Evolutionary conservation across 495 filamentous ascomycete species (phyloP).

Genomic region (Aspergillus affinis): DNA sequence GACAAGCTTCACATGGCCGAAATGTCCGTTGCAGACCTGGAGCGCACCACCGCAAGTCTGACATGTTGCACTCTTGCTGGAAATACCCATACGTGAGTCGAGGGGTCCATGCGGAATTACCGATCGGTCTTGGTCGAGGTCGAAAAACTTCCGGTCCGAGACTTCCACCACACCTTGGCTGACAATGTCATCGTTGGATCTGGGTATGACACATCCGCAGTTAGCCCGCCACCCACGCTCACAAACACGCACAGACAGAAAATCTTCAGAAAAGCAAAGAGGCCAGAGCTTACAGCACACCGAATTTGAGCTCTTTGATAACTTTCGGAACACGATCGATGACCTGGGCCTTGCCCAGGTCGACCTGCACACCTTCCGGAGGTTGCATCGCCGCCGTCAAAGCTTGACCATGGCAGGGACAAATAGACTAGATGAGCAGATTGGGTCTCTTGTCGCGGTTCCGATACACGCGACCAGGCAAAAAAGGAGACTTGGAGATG

Average conservation of each 20-base stretch:
- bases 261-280: neutral
- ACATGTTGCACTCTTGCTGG: slow-evolving; percentile 69
- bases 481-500: neutral
- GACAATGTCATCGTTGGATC: slow-evolving; percentile 88
- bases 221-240: slow-evolving; percentile 19
- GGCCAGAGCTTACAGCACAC: slow-evolving; percentile 67
- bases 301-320: slow-evolving; percentile 91
- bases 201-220: slow-evolving; percentile 28
- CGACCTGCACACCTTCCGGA: slow-evolving; percentile 47
- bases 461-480: neutral
- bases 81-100: slow-evolving; percentile 86
- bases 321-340: slow-evolving; percentile 83
- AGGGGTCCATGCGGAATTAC: slow-evolving; percentile 79
- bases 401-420: slow-evolving; percentile 38
- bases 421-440: neutral
- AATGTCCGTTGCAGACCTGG: slow-evolving; percentile 87
- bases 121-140: slow-evolving; percentile 69
- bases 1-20: slow-evolving; percentile 85
- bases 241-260: slow-evolving; percentile 4
- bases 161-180: slow-evolving; percentile 92
- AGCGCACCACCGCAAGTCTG: slow-evolving; percentile 77
- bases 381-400: slow-evolving; percentile 50
- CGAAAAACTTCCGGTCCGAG: slow-evolving; percentile 85
- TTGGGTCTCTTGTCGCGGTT: neutral
- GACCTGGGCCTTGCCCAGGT: slow-evolving; percentile 81